These are phyloP conservation scores for Magnaporthiopsis poae DNA, from an alignment of 2,329 filamentous ascomycete species.

Conservation along the genomic window DNA sequence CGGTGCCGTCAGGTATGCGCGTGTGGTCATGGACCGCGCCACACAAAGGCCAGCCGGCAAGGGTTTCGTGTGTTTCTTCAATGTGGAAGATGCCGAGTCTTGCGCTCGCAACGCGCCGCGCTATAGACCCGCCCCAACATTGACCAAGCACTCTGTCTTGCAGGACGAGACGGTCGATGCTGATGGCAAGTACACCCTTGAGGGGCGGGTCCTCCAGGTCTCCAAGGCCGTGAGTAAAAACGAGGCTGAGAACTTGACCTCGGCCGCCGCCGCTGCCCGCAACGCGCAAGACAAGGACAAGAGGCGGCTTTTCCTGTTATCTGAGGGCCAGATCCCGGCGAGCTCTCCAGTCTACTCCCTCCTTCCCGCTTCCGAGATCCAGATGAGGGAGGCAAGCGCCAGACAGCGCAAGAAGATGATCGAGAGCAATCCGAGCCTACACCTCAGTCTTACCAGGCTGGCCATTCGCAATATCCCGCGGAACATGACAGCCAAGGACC, in stretches of 20 bases:
- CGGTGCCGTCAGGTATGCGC: conserved; percentile 78
- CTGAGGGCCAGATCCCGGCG: conserved; percentile 72
- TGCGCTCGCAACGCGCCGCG: conserved; percentile 71
- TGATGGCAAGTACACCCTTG: conserved; percentile 77
- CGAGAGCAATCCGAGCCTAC: conserved; percentile 78
- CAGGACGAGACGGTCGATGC: conserved; percentile 77
- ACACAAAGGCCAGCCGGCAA: conserved; percentile 85
- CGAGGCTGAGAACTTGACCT: conserved; percentile 66
- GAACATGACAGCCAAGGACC: conserved; percentile 70
- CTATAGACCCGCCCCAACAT: conserved; percentile 33
- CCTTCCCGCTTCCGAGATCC: conserved; percentile 68
- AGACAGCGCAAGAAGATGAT: conserved; percentile 84
- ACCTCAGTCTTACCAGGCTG: conserved; percentile 80
- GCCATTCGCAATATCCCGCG: conserved; percentile 86
- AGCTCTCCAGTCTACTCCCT: conserved; percentile 67
- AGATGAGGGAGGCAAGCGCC: conserved; percentile 77
- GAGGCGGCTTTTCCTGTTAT: conserved; percentile 75
- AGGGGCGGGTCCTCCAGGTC: conserved; percentile 77
- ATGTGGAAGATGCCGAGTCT: conserved; percentile 59
- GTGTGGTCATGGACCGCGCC: conserved; percentile 76
- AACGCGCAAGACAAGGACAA: conserved; percentile 70
- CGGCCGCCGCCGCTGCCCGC: conserved; percentile 56
- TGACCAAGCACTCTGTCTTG: conserved; percentile 68
- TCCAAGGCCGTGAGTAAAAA: conserved; percentile 75
- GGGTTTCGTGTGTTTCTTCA: conserved; percentile 88